These are phyloP conservation scores for Scutellaria barbata DNA, from an alignment of 257 asterid genomes.

Conservation along the genomic window DNA sequence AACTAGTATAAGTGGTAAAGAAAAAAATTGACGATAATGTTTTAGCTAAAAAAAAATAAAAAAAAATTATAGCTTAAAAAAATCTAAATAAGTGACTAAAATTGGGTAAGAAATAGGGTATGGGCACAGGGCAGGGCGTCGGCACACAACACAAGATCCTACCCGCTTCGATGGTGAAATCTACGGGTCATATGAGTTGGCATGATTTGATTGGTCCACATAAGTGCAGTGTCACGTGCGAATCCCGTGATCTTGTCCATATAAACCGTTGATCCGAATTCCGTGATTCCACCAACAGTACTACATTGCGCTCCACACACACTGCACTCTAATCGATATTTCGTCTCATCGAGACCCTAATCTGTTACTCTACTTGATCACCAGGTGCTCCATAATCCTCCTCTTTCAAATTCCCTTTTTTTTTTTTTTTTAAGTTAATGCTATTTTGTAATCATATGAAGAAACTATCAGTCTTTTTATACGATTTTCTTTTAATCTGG, in stretches of 20 bases:
- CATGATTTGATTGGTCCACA: constrained; percentile 18
- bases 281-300: not conserved
- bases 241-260: constrained; percentile 13
- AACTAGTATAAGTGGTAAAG: no score
- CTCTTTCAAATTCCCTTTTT: not conserved
- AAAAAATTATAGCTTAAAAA: no score
- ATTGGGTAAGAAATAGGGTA: no score
- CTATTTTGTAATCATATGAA: not conserved
- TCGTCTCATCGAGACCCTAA: not conserved
- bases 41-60: no score
- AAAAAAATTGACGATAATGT: no score
- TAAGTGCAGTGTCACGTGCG: constrained; percentile 15
- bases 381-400: constrained; percentile 13
- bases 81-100: no score
- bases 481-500: constrained; percentile 9
- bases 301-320: no score
- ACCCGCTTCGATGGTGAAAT: not conserved
- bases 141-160: not conserved
- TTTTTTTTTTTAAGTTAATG: not conserved
- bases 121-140: no score
- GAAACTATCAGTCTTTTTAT: not conserved
- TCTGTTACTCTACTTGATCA: not conserved
- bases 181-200: not conserved
- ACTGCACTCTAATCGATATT: not conserved
- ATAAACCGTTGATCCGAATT: not conserved